Evolutionary conservation across 2,329 filamentous ascomycete genomes (phyloP).

Genomic region (Stemphylium beticola): DNA sequence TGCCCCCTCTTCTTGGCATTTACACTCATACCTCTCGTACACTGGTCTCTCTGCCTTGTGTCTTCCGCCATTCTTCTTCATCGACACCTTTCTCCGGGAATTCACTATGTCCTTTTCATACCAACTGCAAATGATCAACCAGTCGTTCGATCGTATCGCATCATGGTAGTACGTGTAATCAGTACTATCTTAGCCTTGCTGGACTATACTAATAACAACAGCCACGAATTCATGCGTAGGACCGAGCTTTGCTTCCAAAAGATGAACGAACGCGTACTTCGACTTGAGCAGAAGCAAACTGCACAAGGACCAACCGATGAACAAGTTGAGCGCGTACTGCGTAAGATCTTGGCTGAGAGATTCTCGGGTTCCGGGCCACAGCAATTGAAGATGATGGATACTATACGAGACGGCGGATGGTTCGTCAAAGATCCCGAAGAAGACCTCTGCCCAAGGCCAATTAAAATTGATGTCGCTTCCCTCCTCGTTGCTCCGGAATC

Average conservation of each 20-base stretch:
- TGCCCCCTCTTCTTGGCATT: not conserved
- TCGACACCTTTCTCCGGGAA: not conserved
- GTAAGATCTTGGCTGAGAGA: constrained; percentile 43
- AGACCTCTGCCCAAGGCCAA: constrained; percentile 17
- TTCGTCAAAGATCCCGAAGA: constrained; percentile 28
- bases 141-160: constrained; percentile 41
- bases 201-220: constrained; percentile 13
- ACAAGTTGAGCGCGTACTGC: constrained; percentile 44
- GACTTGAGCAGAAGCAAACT: constrained; percentile 35
- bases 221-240: constrained; percentile 40
- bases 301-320: constrained; percentile 37
- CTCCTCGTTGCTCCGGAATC: constrained; percentile 37
- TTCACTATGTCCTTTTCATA: constrained; percentile 41
- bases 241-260: constrained; percentile 39
- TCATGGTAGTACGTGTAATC: constrained; percentile 38
- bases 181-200: not conserved
- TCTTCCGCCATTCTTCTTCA: not conserved
- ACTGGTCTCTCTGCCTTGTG: not conserved
- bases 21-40: not conserved
- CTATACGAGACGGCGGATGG: constrained; percentile 21
- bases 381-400: constrained; percentile 11
- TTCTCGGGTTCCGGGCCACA: constrained; percentile 27
- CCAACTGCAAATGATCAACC: constrained; percentile 41
- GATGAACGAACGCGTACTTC: constrained; percentile 34
- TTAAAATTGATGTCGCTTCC: constrained; percentile 27